Conservation (phyloP, 2,329 filamentous ascomycete genomes). For the Alternaria postmessia region DNA sequence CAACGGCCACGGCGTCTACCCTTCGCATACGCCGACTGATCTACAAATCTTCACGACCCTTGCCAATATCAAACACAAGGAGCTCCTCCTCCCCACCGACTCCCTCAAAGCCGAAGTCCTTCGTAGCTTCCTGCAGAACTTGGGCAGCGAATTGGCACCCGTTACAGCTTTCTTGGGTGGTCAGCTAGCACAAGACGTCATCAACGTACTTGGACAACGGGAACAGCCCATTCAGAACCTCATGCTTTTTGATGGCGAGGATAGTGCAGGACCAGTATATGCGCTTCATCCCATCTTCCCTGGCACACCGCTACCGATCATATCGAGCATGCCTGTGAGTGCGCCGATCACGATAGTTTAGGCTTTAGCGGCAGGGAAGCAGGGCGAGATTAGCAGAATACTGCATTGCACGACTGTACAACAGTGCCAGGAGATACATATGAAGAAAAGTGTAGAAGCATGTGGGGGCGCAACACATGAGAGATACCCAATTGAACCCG, state of each 20-base stretch:
- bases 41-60: slow-evolving; percentile 79
- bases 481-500: slow-evolving; percentile 17
- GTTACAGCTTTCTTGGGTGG: slow-evolving; percentile 90
- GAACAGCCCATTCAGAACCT: slow-evolving; percentile 98
- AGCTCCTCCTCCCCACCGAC: slow-evolving; percentile 60
- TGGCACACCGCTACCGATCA: slow-evolving; percentile 33
- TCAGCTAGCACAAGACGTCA: slow-evolving; percentile 92
- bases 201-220: slow-evolving; percentile 89
- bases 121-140: slow-evolving; percentile 83
- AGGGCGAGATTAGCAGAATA: not conserved
- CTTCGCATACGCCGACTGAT: slow-evolving; percentile 59
- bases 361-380: not conserved
- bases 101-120: slow-evolving; percentile 68
- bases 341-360: slow-evolving; percentile 29
- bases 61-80: slow-evolving; percentile 78
- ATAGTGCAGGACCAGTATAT: slow-evolving; percentile 80
- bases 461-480: not conserved
- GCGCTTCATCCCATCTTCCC: slow-evolving; percentile 74
- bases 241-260: slow-evolving; percentile 87
- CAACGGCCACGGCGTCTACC: slow-evolving; percentile 53
- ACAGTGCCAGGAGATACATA: not conserved
- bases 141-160: slow-evolving; percentile 83
- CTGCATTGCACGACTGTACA: not conserved
- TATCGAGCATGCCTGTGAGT: slow-evolving; percentile 33
- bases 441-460: not conserved